Evolutionary conservation across 768 basidiomycete genomes (phyloP), one percentile per base, ranked within the genome.

Genomic region (Gloeophyllum trabeum): DNA sequence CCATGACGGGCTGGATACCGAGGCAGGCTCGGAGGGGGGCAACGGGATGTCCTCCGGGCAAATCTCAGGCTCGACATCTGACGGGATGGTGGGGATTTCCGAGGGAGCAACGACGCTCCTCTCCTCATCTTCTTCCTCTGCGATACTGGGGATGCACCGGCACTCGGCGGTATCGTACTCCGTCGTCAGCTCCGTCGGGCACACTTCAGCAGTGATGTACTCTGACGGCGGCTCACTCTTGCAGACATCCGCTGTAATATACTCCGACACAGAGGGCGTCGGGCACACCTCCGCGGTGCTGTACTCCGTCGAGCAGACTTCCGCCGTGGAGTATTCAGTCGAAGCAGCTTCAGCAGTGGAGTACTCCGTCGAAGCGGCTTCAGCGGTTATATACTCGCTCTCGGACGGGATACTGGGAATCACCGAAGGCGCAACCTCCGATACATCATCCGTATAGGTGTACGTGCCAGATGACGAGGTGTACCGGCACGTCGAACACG

Each of bases 331-430:
- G 44, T 59, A 63, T 43, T 59, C 54, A 4, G 47, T 1, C 73
- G 77, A 10, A 77, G 77, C 46, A 79, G 79, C 3, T 71, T 73
- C 1, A 76, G 76, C 43, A 79, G 57, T 64, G 55, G 72, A 76
- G 0, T 76, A 79, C 4, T 66, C 61, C 7, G 59, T 63, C 5
- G 72, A 71, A 0, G 67, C 67, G 3, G 70, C 60, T 20, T 48
- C 45, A 3, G 64, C 63, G 2, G 66, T 60, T 23, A 69, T 60
- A 47, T 76, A 81, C 2, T 71, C 73, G 28, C 16, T 16, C 7
- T 7, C 10, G 16, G 28, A 30, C 16, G 28, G 28, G 16, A 30
- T 30, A 16, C 28, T 30, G 7, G 28, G 28, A 7, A 16, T 16
- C 7, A 16, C 7, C 10, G 28, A 30, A 30, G n/a, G n/a, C n/a